Conservation (phyloP, 768 basidiomycete genomes). For the Sutorius australiensis region DNA sequence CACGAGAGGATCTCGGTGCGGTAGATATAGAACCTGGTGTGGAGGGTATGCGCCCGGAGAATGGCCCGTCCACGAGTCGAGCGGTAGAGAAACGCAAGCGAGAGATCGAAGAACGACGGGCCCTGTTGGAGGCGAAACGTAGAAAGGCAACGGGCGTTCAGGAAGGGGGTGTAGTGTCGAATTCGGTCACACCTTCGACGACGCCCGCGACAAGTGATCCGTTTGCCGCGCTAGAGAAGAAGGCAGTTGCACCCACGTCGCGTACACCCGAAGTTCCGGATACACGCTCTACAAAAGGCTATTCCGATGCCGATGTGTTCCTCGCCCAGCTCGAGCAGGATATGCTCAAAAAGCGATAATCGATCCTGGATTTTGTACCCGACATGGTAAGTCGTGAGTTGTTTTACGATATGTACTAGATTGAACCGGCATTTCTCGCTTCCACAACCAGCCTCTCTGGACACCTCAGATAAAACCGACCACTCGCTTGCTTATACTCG, state of each 20-base stretch:
- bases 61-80: constrained; percentile 40
- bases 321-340: constrained; percentile 64
- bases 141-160: constrained; percentile 41
- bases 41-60: constrained; percentile 63
- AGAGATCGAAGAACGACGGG: constrained; percentile 63
- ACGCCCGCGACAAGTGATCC: constrained; percentile 38
- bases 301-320: constrained; percentile 53
- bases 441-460: constrained; percentile 46
- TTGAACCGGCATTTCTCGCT: constrained; percentile 23
- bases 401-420: background rate
- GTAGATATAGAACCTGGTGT: constrained; percentile 60
- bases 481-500: constrained; percentile 40
- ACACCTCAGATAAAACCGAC: constrained; percentile 45
- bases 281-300: constrained; percentile 18
- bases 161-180: constrained; percentile 7
- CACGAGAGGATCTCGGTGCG: constrained; percentile 57
- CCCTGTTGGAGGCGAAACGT: constrained; percentile 62
- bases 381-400: background rate
- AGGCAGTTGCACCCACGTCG: constrained; percentile 15
- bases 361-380: background rate
- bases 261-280: constrained; percentile 25
- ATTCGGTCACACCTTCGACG: background rate
- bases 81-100: constrained; percentile 66
- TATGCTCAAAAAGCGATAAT: constrained; percentile 35
- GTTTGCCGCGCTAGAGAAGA: constrained; percentile 47